Conservation (phyloP, 108 stramenopile species). For the Cyclotella atomus region DNA sequence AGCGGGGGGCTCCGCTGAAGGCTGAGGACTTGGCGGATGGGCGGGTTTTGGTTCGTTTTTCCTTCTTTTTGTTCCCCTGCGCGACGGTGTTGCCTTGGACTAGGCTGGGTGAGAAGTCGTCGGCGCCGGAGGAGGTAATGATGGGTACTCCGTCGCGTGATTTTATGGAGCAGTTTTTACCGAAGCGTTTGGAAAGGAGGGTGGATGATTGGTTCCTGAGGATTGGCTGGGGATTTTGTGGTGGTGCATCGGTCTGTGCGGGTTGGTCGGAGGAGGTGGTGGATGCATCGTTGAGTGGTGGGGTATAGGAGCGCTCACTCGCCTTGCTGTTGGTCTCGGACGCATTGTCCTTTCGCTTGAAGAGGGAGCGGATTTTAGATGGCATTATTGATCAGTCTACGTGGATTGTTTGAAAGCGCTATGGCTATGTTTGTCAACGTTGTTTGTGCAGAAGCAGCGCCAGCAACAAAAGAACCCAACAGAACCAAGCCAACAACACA, state of each 20-base stretch:
- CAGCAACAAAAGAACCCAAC: background rate
- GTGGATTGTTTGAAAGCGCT: too few relatives aligned
- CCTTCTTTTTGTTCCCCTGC: slow-evolving; percentile 25
- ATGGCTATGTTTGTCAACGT: too few relatives aligned
- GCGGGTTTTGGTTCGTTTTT: slow-evolving; percentile 35
- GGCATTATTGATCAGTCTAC: slow-evolving; percentile 6
- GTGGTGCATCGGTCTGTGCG: background rate
- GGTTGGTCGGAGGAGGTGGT: slow-evolving; percentile 6
- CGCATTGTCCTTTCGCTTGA: slow-evolving; percentile 23
- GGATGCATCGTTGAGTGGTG: slow-evolving; percentile 17
- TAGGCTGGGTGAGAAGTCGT: slow-evolving; percentile 36
- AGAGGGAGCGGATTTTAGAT: slow-evolving; percentile 43
- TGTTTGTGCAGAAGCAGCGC: background rate
- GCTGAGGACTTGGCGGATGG: slow-evolving; percentile 70
- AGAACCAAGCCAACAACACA: too few relatives aligned
- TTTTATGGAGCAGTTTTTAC: slow-evolving; percentile 24
- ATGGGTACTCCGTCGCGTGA: slow-evolving; percentile 48
- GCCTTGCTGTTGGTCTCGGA: background rate
- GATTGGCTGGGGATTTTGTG: background rate
- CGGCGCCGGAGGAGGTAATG: slow-evolving; percentile 37
- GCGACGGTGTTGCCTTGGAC: slow-evolving; percentile 25
- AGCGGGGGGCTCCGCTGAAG: slow-evolving; percentile 78
- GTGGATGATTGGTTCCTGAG: background rate
- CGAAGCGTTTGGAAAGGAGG: slow-evolving; percentile 19
- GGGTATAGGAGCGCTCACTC: background rate